Evolutionary conservation across 495 filamentous ascomycete species (phyloP), one percentile per base, ranked within the genome.

Genomic region (Hypoxylon fragiforme): DNA sequence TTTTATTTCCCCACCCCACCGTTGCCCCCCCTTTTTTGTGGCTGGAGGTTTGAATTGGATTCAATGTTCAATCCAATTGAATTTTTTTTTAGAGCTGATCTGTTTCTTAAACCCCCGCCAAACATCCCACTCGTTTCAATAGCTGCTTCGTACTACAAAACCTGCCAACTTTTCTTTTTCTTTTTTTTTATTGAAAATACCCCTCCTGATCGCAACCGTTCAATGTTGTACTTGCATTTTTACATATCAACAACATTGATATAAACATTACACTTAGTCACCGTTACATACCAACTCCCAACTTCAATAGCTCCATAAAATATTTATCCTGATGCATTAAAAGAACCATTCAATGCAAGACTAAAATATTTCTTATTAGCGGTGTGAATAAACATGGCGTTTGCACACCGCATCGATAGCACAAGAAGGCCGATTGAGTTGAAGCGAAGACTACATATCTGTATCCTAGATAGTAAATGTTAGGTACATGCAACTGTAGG

Each of bases 341-440:
- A 45, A 44, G 20, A 41, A 15, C 16, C 31, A 39, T 49, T 57
- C 52, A 44, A 56, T 62, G 58, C 52, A 57, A 31, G 51, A 30
- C 24, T 56, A 62, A 39, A 26, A 36, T 20, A 42, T 22, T 35
- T 28, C 26, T n/a, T 53, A 56, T 62, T 57, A 55, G 58, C 58
- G 58, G 58, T 62, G 58, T 56, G 58, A 62, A 56, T 62, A 52
- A 52, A 26, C 22, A 24, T 14, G 20, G 30, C n/a, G 32, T 18
- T 47, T 51, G 43, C 58, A 62, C 58, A 62, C 58, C 58, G 58
- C 58, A 61, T 60, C 44, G 16, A 47, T 7, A 30, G n/a, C n/a
- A 14, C 6, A 34, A 34, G 31, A 34, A n/a, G n/a, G 31, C 31
- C 31, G 5, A 34, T 34, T 34, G 6, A 28, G 24, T 28, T 4